These are phyloP conservation scores for Ustilago lituana DNA, from an alignment of 1,284 basidiomycete genomes.

Conservation along the genomic window DNA sequence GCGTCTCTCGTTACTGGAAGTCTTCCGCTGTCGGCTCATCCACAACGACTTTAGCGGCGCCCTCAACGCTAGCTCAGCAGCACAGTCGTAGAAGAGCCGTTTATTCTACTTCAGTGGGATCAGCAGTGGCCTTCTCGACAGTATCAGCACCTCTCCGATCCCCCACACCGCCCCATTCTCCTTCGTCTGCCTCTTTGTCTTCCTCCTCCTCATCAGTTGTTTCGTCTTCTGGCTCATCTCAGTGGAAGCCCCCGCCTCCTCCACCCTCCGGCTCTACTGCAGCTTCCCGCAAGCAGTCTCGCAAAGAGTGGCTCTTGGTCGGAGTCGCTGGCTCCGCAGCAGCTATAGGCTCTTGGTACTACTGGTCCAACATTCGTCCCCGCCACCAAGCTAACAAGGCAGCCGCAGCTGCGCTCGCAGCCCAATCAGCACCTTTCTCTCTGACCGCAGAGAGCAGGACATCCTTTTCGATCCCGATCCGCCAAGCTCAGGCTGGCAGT, in stretches of 20 bases:
- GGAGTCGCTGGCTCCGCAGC: constrained; percentile 63
- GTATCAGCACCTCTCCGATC: constrained; percentile 8
- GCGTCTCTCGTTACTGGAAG: constrained; percentile 30
- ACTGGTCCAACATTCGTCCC: constrained; percentile 59
- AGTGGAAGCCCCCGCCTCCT: constrained; percentile 48
- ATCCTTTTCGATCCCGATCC: constrained; percentile 60
- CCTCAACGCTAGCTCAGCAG: constrained; percentile 10
- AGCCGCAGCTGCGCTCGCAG: constrained; percentile 31
- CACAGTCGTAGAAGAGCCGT: neutral
- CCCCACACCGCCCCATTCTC: constrained; percentile 16
- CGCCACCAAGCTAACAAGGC: constrained; percentile 39
- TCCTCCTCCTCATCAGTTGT: constrained; percentile 28
- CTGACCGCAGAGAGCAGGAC: constrained; percentile 42
- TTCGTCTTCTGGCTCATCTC: constrained; percentile 23
- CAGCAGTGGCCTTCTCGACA: constrained; percentile 18
- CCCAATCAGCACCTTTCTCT: constrained; percentile 46
- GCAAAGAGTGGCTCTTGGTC: constrained; percentile 63
- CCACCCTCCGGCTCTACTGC: constrained; percentile 37
- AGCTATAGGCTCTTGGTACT: constrained; percentile 64
- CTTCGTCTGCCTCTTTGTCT: constrained; percentile 12
- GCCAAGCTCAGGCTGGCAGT: constrained; percentile 43
- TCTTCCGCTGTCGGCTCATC: constrained; percentile 10
- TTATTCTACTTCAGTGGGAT: neutral
- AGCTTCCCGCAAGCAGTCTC: constrained; percentile 54
- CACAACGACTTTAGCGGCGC: constrained; percentile 1